These are phyloP conservation scores for Alternaria burnsii DNA, from an alignment of 2,329 filamentous ascomycete genomes.

Conservation along the genomic window DNA sequence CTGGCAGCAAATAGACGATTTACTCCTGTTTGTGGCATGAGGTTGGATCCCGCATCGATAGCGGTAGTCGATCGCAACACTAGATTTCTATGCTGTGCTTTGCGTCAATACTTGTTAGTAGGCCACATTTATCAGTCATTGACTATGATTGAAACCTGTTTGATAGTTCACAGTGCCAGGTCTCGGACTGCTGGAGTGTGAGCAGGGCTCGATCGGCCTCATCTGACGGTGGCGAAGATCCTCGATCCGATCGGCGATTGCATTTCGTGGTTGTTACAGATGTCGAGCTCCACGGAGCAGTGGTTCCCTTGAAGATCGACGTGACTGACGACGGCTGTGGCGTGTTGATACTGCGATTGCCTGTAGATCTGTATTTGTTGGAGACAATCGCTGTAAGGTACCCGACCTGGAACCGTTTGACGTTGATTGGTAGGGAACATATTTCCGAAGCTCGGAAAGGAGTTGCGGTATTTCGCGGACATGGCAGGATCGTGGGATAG, in stretches of 20 bases:
- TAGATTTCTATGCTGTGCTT: no score
- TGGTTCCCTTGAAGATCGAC: not conserved
- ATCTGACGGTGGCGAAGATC: not conserved
- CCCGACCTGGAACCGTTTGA: not conserved
- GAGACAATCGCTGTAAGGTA: conserved; percentile 13
- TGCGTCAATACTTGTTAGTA: no score
- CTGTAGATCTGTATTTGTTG: conserved; percentile 8
- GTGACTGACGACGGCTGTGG: conserved; percentile 6
- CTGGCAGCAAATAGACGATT: no score
- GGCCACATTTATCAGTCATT: not conserved
- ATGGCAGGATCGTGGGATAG: not conserved
- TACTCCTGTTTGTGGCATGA: no score
- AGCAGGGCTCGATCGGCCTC: not conserved
- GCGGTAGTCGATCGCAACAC: no score
- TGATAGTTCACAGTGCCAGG: not conserved
- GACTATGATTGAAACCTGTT: rapidly evolving
- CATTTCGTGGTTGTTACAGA: not conserved
- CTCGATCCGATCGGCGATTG: not conserved
- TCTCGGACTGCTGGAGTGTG: not conserved
- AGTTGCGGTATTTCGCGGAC: not conserved
- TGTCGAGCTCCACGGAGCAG: not conserved
- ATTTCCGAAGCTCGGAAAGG: not conserved
- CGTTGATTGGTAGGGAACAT: conserved; percentile 6
- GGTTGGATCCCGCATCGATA: no score
- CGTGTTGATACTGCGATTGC: conserved; percentile 4